A percentile compares a stretch with the other conserved stretches of the same genome.
These are phyloP conservation scores for Albophoma yamanashiensis DNA, from an alignment of 2,329 filamentous ascomycete genomes.

Conservation along the genomic window DNA sequence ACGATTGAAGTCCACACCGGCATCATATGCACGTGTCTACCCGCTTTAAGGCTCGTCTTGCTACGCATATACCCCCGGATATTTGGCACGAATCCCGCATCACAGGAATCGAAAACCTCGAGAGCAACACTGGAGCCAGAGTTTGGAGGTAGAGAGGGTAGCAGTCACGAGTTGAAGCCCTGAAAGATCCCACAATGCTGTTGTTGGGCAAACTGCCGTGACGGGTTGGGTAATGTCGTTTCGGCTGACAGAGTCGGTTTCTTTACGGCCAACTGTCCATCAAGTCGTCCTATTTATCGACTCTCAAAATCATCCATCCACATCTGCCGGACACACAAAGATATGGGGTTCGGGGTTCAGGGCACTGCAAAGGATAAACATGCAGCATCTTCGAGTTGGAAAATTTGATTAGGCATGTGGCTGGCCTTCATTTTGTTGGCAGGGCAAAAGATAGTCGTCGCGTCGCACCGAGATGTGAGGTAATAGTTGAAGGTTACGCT, in stretches of 20 bases:
- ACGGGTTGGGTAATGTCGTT: neutral
- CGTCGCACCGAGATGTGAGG: neutral
- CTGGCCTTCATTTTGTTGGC: neutral
- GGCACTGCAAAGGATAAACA: neutral
- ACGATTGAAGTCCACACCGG: neutral
- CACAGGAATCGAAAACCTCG: neutral
- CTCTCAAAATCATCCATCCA: too few relatives aligned
- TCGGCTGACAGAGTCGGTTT: neutral
- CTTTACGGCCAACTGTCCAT: neutral
- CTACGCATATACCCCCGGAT: neutral
- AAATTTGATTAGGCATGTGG: neutral
- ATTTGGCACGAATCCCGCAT: neutral
- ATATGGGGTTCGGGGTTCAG: neutral
- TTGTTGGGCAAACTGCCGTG: neutral
- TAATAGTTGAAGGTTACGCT: neutral
- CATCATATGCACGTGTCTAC: neutral
- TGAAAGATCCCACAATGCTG: neutral
- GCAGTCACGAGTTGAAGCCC: neutral
- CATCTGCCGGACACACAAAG: neutral
- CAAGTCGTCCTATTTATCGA: neutral
- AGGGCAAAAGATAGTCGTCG: neutral
- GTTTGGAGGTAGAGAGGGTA: neutral
- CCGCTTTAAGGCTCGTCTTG: neutral
- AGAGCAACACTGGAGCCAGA: neutral
- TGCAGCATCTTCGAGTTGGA: neutral